Evolutionary conservation across 1,284 basidiomycete genomes (phyloP), one percentile per base, ranked within the genome.

Genomic region (Pisolithus thermaeus): DNA sequence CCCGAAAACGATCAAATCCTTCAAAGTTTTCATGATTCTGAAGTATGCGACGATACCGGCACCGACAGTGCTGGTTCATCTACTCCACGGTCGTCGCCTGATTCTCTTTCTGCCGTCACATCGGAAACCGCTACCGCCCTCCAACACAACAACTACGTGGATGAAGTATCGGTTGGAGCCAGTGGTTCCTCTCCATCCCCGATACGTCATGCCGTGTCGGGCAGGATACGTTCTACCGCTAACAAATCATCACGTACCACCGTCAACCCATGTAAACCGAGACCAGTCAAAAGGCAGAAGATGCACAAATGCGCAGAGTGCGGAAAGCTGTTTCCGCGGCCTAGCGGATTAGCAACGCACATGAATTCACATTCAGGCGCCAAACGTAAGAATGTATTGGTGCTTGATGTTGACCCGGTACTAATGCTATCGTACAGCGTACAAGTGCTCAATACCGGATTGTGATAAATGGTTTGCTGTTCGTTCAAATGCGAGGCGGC

Each of bases 281-380:
- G 49, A 53, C 20, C 42, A 25, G 23, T 22, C 11, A 78, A 76
- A 59, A 79, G 71, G 52, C 70, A 73, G 1, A 79, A 79, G 53
- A 76, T 77, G 73, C 78, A 80, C 53, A 60, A 69, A 51, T 81
- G 82, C 56, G 61, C 64, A 27, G 66, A 78, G 1, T 85, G 82
- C 63, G 63, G 70, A 3, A 84, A 84, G 64, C 57, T 68, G 49
- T 85, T 85, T 60, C 80, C 80, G 28, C 72, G 83, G 53, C 84
- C 83, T 3, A 82, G 80, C 49, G 81, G 81, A 12, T 69, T 86
- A 42, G 69, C 69, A 36, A 84, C 83, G 2, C 84, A 86, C 58
- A 83, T 83, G 81, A 79, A 82, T 47, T 78, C 77, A 4, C 84
- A 86, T 59, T 80, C 77, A 4, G 82, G 84, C 16, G 74, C 73